Conservation (phyloP, 1,139 yeast genomes). For the Suhomyces choctaworum region DNA sequence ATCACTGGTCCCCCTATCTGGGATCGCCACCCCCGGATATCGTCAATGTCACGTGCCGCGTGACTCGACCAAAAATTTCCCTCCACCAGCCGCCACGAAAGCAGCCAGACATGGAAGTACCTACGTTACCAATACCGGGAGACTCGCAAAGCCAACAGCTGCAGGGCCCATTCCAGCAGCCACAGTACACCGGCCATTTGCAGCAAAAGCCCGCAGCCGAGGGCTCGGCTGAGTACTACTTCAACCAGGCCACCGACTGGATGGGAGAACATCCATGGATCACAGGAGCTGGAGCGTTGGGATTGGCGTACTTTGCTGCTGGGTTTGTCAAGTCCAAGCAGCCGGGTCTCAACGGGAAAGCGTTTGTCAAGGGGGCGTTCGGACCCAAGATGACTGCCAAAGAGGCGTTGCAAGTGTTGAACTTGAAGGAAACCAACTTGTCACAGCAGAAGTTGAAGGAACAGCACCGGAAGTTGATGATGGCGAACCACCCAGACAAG, state of each 20-base stretch:
- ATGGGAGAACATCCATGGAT: constrained; percentile 78
- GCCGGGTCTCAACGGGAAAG: constrained; percentile 72
- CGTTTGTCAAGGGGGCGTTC: constrained; percentile 83
- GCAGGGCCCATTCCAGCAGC: constrained; percentile 13
- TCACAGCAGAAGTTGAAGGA: constrained; percentile 82
- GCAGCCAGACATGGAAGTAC: constrained; percentile 46
- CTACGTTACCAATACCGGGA: constrained; percentile 62
- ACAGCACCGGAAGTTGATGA: constrained; percentile 83
- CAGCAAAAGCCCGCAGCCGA: constrained; percentile 45
- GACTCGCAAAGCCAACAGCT: constrained; percentile 32
- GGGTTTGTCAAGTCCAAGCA: constrained; percentile 69
- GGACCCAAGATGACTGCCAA: constrained; percentile 85
- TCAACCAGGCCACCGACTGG: constrained; percentile 62
- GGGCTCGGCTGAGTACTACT: constrained; percentile 63
- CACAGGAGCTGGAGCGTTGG: constrained; percentile 69
- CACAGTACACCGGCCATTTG: constrained; percentile 42
- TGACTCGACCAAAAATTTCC: constrained; percentile 5
- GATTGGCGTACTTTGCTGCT: constrained; percentile 63
- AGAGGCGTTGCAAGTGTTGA: constrained; percentile 88
- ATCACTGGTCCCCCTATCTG: too few species aligned
- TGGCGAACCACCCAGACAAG: constrained; percentile 95
- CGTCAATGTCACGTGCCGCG: constrained; percentile 6
- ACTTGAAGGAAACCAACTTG: constrained; percentile 76
- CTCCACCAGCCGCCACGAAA: not conserved
- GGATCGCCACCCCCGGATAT: too few species aligned